Evolutionary conservation across 768 basidiomycete genomes (phyloP).

Genomic region (Pleurotus ostreatus): DNA sequence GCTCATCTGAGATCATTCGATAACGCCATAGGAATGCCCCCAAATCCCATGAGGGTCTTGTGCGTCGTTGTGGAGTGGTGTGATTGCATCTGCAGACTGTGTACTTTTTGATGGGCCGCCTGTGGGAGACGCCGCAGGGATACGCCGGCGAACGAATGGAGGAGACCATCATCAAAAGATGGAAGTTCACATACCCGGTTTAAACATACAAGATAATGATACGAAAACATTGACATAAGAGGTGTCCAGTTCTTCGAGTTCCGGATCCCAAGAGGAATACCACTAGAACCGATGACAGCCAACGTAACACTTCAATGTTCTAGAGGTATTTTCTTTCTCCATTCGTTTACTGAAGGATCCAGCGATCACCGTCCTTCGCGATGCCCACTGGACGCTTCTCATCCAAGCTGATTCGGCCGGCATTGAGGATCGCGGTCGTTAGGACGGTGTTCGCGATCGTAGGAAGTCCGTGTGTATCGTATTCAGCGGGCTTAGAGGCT

Average conservation of each 20-base stretch:
- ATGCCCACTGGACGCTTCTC: constrained; percentile 84
- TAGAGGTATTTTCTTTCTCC: constrained; percentile 15
- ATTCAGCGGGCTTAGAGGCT: constrained; percentile 59
- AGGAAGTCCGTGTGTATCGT: constrained; percentile 76
- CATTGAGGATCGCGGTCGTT: constrained; percentile 85
- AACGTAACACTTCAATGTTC: too few species aligned
- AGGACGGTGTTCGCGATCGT: constrained; percentile 87
- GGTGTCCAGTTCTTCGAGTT: not conserved
- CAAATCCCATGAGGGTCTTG: not conserved
- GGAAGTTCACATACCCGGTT: not conserved
- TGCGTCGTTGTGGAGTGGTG: constrained; percentile 1
- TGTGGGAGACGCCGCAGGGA: not conserved
- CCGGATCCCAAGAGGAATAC: not conserved
- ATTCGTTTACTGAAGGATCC: constrained; percentile 59
- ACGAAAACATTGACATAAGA: not conserved
- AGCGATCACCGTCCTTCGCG: constrained; percentile 57
- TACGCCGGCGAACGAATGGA: not conserved
- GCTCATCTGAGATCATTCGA: constrained; percentile 3
- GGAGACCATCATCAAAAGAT: not conserved
- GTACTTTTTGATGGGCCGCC: not conserved
- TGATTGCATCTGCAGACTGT: too few species aligned
- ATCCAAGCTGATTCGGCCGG: constrained; percentile 85
- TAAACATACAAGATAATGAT: not conserved
- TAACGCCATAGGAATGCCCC: not conserved
- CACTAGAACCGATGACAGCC: not conserved